Percentiles rank a stretch among this genome's conserved stretches.
These are phyloP conservation scores for Aureococcus anophagefferens DNA, from an alignment of 108 stramenopile genomes.

Conservation along the genomic window DNA sequence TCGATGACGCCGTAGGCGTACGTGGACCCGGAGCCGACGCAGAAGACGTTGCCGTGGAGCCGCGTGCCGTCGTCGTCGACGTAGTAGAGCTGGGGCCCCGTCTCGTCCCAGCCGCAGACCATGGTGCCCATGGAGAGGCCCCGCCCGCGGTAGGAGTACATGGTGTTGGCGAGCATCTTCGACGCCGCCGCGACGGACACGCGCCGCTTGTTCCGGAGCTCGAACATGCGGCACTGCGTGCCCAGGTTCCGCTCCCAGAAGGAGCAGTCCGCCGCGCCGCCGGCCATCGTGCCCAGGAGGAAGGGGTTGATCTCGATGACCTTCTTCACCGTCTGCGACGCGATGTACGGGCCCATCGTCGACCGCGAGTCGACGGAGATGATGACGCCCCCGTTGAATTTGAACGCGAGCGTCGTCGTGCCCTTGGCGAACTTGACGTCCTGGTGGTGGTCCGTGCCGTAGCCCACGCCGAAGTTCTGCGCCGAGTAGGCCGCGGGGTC, in stretches of 20 bases:
- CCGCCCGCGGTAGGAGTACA: constrained; percentile 91
- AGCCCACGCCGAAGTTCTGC: background rate
- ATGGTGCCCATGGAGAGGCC: constrained; percentile 92
- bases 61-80: constrained; percentile 98
- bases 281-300: constrained; percentile 92
- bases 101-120: constrained; percentile 41
- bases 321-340: constrained; percentile 90
- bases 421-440: constrained; percentile 89
- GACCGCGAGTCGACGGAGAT: constrained; percentile 91
- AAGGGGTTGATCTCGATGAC: constrained; percentile 98
- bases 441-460: constrained; percentile 51
- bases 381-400: constrained; percentile 89
- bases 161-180: constrained; percentile 93
- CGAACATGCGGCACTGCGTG: constrained; percentile 91
- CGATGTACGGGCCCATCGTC: constrained; percentile 97
- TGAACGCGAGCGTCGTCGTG: constrained; percentile 98
- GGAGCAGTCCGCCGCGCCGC: constrained; percentile 93
- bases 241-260: constrained; percentile 99
- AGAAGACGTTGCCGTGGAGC: constrained; percentile 90
- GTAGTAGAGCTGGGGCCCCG: constrained; percentile 80
- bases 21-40: constrained; percentile 94
- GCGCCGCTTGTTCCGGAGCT: constrained; percentile 89
- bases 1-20: constrained; percentile 99
- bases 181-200: constrained; percentile 95
- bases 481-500: background rate